Evolutionary conservation across 176 grass and related monocot genomes (phyloP).

Genomic region (Carex myosuroides): DNA sequence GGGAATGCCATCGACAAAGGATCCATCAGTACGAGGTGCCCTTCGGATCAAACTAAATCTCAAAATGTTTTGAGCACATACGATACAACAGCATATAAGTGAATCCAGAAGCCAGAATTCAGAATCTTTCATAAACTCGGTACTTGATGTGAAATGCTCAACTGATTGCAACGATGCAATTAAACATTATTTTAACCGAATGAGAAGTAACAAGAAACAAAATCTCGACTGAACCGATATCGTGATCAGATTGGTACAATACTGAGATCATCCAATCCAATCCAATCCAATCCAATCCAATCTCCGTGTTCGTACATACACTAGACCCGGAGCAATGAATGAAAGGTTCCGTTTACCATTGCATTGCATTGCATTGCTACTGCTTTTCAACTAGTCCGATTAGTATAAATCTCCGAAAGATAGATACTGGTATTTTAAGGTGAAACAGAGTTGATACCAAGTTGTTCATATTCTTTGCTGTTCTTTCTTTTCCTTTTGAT

Average conservation of each 20-base stretch:
- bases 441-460: not conserved
- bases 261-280: not conserved
- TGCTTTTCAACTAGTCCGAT: not conserved
- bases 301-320: not conserved
- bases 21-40: not conserved
- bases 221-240: not conserved
- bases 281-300: not conserved
- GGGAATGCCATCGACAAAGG: constrained; percentile 13
- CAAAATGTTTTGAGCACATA: not conserved
- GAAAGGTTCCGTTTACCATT: not conserved
- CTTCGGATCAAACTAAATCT: constrained; percentile 19
- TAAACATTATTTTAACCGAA: not conserved
- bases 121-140: not conserved
- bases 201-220: not conserved
- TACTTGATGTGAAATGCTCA: not conserved
- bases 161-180: not conserved
- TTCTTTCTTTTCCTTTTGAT: not conserved
- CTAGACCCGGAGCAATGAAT: not conserved
- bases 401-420: not conserved
- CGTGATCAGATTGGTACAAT: not conserved
- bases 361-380: not conserved
- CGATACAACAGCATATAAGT: not conserved
- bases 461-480: not conserved
- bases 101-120: not conserved
- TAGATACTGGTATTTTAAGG: not conserved